Percentiles rank a stretch among this genome's conserved stretches.
These are phyloP conservation scores for Apiospora marii DNA, from an alignment of 2,329 filamentous ascomycete species.

Conservation along the genomic window DNA sequence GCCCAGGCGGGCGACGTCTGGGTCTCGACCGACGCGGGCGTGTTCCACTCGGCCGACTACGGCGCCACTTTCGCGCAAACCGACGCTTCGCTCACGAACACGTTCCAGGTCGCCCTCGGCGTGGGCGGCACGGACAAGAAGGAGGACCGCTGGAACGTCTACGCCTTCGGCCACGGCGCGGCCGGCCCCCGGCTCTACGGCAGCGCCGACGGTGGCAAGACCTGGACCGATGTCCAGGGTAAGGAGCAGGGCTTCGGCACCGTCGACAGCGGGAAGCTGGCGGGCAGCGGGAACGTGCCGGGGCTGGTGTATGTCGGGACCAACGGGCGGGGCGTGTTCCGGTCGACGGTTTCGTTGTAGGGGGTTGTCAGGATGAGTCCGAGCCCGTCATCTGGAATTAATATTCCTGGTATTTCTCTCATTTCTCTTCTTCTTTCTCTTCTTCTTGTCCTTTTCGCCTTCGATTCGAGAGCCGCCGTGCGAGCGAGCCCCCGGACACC, in stretches of 20 bases:
- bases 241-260: constrained; percentile 52
- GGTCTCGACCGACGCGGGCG: constrained; percentile 61
- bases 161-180: constrained; percentile 54
- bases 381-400: no score
- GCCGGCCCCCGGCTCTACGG: constrained; percentile 54
- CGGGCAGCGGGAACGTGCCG: constrained; percentile 54
- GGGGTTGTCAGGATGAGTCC: constrained; percentile 25
- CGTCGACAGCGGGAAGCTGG: constrained; percentile 48
- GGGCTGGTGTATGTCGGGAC: constrained; percentile 58
- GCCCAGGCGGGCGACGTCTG: constrained; percentile 66
- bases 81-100: constrained; percentile 46
- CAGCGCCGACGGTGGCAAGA: constrained; percentile 50
- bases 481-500: no score
- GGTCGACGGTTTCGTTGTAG: constrained; percentile 37
- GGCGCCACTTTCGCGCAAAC: constrained; percentile 55
- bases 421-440: no score
- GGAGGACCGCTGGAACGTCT: constrained; percentile 52
- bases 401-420: no score
- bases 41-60: constrained; percentile 62
- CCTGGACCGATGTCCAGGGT: constrained; percentile 58
- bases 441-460: no score
- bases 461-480: no score
- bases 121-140: constrained; percentile 44
- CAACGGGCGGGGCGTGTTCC: constrained; percentile 57
- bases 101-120: constrained; percentile 54